Base-by-base conservation (phyloP, 2,329 filamentous ascomycete species). In the Alternaria conjuncta region DNA sequence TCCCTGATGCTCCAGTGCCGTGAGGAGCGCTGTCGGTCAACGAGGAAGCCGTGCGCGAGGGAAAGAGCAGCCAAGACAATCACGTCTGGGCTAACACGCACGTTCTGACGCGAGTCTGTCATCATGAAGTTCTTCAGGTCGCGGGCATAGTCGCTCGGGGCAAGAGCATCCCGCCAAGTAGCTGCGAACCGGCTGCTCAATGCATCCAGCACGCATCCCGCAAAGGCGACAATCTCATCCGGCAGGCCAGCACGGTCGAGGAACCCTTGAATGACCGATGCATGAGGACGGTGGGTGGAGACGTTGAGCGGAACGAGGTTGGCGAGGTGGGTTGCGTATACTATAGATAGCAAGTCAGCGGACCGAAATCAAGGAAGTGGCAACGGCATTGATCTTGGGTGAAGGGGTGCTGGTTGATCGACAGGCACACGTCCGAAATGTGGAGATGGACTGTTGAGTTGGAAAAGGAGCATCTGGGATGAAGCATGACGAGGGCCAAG, bases 121-220 rank as follows among this genome's bases (percentile, higher is more conserved):
- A 51, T 53, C 45, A 72, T 58, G 53, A 69, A 68, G 45, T 62
- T 66, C 21, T 60, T 57, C 20, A 69, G 43, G 30, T 66, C 62
- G 44, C 65, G 62, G 23, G 57, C 64, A 54, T 67, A 66, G 46
- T 69, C 51, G 55, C 64, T 65, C 9, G 71, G 65, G 41, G 65
- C 57, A 25, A 73, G 67, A 45, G 69, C 70, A 43, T 76, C 68
- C 1, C 72, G 68, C 77, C 77, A 81, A 43, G 68, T 66, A 15
- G 61, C 56, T 12, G 74, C 74, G 63, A 81, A 81, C 36, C 70
- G 73, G 25, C 63, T 62, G 28, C 74, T 77, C 44, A 81, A 66
- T 1, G 73, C 70, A 60, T 81, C 78, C 15, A 82, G 72, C 49
- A 82, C 71, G 54, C 79, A 82, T 2, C 75, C 78, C 13, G 78